A percentile compares a stretch with the other conserved stretches of the same genome.
phyloP scores from a whole-genome alignment of 805 yeast species.

The Teunomyces aglyptinius region DNA sequence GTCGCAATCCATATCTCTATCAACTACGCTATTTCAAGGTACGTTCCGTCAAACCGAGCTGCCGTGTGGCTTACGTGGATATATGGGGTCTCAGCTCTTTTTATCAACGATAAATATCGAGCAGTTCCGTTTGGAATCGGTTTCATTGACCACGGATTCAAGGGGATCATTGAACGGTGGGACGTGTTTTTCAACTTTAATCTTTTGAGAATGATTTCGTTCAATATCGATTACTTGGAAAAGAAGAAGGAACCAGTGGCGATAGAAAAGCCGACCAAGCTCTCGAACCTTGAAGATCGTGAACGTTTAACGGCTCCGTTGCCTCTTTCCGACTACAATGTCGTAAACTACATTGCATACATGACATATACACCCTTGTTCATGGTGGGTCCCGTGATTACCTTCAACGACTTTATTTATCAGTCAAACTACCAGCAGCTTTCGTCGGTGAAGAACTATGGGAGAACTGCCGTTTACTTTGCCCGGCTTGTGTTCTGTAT shows the following conservation, averaged over 20 bases:
- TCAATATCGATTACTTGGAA: slow-evolving; percentile 70
- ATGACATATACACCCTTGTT: slow-evolving; percentile 82
- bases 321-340: slow-evolving; percentile 56
- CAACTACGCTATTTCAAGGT: slow-evolving; percentile 50
- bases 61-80: slow-evolving; percentile 61
- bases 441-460: slow-evolving; percentile 53
- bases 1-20: slow-evolving; percentile 57
- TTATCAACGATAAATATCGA: slow-evolving; percentile 70
- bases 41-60: slow-evolving; percentile 27
- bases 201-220: slow-evolving; percentile 78
- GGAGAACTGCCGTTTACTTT: slow-evolving; percentile 59
- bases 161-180: slow-evolving; percentile 88
- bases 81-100: slow-evolving; percentile 75
- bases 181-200: slow-evolving; percentile 94
- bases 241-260: slow-evolving; percentile 16
- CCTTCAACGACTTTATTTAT: slow-evolving; percentile 86
- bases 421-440: slow-evolving; percentile 59
- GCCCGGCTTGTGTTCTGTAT: slow-evolving; percentile 69
- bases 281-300: slow-evolving; percentile 48
- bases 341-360: slow-evolving; percentile 72
- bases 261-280: slow-evolving; percentile 1
- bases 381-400: slow-evolving; percentile 92
- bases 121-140: slow-evolving; percentile 53
- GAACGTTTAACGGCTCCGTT: slow-evolving; percentile 65
- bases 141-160: slow-evolving; percentile 57